phyloP scores from a whole-genome alignment of 139 green algal genomes.

The Spirogloea muscicola region DNA sequence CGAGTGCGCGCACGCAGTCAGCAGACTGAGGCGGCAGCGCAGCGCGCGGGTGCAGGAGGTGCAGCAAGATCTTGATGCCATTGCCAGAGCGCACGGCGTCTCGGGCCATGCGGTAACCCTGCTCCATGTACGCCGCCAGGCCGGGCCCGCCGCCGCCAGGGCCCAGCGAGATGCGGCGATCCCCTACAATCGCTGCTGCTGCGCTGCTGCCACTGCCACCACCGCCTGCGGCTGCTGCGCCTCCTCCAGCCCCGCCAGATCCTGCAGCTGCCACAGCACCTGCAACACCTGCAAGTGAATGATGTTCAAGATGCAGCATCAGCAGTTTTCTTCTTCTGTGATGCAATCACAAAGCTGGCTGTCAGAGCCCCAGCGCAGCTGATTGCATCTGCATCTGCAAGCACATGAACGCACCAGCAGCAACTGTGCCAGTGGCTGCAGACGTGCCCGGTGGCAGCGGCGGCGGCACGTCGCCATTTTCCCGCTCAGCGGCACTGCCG shows the following conservation, averaged over 20 bases:
- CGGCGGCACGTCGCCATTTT: too few species aligned
- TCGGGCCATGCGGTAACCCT: slow-evolving; percentile 48
- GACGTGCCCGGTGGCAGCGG: too few species aligned
- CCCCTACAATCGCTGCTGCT: slow-evolving; percentile 6
- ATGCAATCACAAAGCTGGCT: too few species aligned
- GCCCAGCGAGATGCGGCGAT: slow-evolving; percentile 39
- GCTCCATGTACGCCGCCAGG: slow-evolving; percentile 48
- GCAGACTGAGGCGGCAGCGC: slow-evolving; percentile 22
- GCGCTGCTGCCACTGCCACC: too few species aligned
- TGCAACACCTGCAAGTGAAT: too few species aligned
- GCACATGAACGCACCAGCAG: too few species aligned
- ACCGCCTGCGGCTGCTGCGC: neutral
- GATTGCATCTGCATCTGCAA: too few species aligned
- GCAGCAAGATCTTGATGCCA: slow-evolving; percentile 54
- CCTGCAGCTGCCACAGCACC: neutral
- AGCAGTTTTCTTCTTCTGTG: too few species aligned
- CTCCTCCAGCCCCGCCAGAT: neutral
- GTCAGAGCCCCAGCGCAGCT: too few species aligned
- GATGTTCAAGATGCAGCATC: too few species aligned
- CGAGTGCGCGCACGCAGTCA: slow-evolving; percentile 52
- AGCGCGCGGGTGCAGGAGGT: slow-evolving; percentile 23
- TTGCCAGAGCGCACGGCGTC: slow-evolving; percentile 54
- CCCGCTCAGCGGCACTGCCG: too few species aligned
- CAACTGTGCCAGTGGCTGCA: too few species aligned
- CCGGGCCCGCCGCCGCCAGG: slow-evolving; percentile 26